These are phyloP conservation scores for Sanghuangporus weigelae DNA, from an alignment of 1,284 basidiomycete genomes.

Conservation along the genomic window DNA sequence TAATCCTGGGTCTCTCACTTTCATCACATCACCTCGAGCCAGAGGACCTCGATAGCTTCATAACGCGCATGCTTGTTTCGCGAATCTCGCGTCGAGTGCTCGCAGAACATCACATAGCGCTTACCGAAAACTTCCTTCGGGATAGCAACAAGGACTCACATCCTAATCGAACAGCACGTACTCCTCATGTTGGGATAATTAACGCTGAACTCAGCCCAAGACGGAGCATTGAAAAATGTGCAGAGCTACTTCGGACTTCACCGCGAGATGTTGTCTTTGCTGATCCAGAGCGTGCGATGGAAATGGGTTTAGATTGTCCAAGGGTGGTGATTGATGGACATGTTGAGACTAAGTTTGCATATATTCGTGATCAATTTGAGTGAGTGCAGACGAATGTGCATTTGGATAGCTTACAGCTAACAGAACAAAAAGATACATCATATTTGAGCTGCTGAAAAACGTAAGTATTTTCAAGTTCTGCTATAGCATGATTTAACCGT, in stretches of 20 bases:
- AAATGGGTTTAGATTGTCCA: slow-evolving; percentile 42
- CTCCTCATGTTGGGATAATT: slow-evolving; percentile 83
- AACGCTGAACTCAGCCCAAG: slow-evolving; percentile 71
- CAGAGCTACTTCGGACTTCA: slow-evolving; percentile 49
- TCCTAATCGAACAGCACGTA: slow-evolving; percentile 23
- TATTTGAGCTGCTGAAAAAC: slow-evolving; percentile 87
- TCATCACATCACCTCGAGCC: slow-evolving; percentile 75
- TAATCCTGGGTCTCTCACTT: slow-evolving; percentile 72
- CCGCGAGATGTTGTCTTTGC: slow-evolving; percentile 42
- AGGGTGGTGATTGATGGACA: slow-evolving; percentile 74
- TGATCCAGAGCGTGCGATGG: slow-evolving; percentile 26
- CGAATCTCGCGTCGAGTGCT: slow-evolving; percentile 86
- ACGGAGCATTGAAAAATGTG: slow-evolving; percentile 67
- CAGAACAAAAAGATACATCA: slow-evolving; percentile 58
- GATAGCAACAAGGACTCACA: slow-evolving; percentile 28
- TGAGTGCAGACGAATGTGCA: slow-evolving; percentile 29
- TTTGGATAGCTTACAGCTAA: slow-evolving; percentile 1
- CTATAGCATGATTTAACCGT: slow-evolving; percentile 16
- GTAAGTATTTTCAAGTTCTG: slow-evolving; percentile 35
- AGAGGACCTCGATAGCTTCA: slow-evolving; percentile 80
- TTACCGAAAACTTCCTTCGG: slow-evolving; percentile 55
- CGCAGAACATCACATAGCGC: slow-evolving; percentile 84
- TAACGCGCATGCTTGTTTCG: slow-evolving; percentile 87
- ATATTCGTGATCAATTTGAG: slow-evolving; percentile 88
- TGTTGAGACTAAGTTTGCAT: slow-evolving; percentile 69